A percentile compares a stretch with the other conserved stretches of the same genome.
Evolutionary conservation across 1,139 yeast species (phyloP).

Genomic region (Scheffersomyces parashehatae): DNA sequence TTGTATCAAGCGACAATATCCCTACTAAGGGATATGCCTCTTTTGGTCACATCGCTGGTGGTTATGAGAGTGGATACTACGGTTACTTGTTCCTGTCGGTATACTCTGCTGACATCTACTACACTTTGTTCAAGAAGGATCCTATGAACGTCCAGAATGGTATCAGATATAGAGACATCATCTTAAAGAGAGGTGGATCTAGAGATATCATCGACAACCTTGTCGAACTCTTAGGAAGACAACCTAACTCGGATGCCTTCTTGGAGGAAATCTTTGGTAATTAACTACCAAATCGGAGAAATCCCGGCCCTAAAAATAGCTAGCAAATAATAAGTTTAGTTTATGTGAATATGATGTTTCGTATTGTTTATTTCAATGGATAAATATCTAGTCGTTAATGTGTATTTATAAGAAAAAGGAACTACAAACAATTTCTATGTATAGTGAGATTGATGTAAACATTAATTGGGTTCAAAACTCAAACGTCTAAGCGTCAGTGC

Average conservation of each 20-base stretch:
- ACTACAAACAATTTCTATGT: no score
- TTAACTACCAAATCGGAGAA: no score
- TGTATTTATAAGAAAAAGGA: no score
- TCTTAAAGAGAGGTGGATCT: constrained; percentile 73
- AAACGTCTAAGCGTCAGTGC: constrained; percentile 22
- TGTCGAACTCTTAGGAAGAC: constrained; percentile 69
- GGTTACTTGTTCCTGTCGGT: constrained; percentile 87
- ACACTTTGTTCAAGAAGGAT: constrained; percentile 64
- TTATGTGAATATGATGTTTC: no score
- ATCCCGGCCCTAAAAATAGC: no score
- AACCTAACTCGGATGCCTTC: constrained; percentile 73
- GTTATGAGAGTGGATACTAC: constrained; percentile 84
- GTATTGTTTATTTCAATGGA: no score
- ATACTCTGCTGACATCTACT: constrained; percentile 81
- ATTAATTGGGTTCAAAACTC: no score
- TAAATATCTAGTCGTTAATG: no score
- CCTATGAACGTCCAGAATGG: constrained; percentile 70
- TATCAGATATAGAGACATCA: constrained; percentile 64
- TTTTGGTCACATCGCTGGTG: constrained; percentile 82
- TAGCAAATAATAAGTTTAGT: no score
- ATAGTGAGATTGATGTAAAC: no score
- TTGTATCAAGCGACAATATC: constrained; percentile 56
- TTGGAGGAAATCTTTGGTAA: constrained; percentile 44
- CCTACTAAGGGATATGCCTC: constrained; percentile 69
- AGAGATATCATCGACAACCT: constrained; percentile 66